Evolutionary conservation across 345 rosid genomes (phyloP).

Genomic region (Syzygium grande): DNA sequence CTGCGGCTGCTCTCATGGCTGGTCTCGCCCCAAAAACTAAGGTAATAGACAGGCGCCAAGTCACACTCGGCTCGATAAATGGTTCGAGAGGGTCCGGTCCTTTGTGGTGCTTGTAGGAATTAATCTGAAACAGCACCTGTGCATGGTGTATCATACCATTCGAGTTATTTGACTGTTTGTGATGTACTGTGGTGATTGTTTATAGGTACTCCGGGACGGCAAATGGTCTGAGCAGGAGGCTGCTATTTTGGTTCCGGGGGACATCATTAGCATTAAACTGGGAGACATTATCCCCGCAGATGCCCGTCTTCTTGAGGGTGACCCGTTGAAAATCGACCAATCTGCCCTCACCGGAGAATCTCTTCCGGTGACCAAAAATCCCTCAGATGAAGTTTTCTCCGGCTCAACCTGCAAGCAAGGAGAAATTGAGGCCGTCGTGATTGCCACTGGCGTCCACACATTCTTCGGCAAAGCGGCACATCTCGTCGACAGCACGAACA

Average conservation of each 20-base stretch:
- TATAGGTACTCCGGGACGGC: slow-evolving; percentile 26
- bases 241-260: slow-evolving; percentile 32
- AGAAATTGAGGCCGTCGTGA: slow-evolving; percentile 30
- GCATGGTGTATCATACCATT: not conserved
- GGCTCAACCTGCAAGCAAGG: slow-evolving; percentile 36
- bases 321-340: slow-evolving; percentile 33
- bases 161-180: not conserved
- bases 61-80: not conserved
- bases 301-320: slow-evolving; percentile 35
- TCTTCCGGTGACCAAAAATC: slow-evolving; percentile 25
- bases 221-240: slow-evolving; percentile 35
- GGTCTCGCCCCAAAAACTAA: slow-evolving; percentile 32
- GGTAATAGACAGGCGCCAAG: slow-evolving; percentile 3
- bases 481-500: slow-evolving; percentile 28
- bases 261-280: slow-evolving; percentile 24
- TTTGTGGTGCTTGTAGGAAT: not conserved
- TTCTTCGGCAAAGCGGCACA: slow-evolving; percentile 37
- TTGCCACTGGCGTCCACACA: slow-evolving; percentile 32
- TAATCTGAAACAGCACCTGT: not conserved
- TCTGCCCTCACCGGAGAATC: slow-evolving; percentile 35
- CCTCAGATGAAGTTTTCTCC: slow-evolving; percentile 20
- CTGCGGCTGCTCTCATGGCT: slow-evolving; percentile 39
- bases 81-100: not conserved
- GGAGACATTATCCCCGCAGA: slow-evolving; percentile 37
- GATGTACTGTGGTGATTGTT: not conserved